Conservation (phyloP, 345 rosid species). For the Cardamine resedifolia region DNA sequence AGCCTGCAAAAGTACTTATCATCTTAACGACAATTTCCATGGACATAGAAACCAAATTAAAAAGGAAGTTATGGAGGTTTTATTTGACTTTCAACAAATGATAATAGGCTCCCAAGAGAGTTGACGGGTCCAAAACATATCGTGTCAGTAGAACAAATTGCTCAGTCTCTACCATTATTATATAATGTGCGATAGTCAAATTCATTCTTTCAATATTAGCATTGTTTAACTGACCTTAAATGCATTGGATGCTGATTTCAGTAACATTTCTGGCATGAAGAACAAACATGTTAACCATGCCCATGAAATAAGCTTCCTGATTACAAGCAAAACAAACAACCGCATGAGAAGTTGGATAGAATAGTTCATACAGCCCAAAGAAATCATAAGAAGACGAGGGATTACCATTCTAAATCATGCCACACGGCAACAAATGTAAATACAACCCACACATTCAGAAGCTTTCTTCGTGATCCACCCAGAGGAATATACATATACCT, state of each 20-base stretch:
- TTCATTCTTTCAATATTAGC: background rate
- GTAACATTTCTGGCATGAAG: conserved; percentile 86
- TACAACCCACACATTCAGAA: conserved; percentile 82
- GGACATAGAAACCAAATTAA: background rate
- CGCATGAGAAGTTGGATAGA: conserved; percentile 20
- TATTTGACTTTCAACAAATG: background rate
- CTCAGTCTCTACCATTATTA: background rate
- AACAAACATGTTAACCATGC: conserved; percentile 97
- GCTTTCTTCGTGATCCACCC: conserved; percentile 84
- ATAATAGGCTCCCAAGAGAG: conserved; percentile 4
- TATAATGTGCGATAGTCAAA: background rate
- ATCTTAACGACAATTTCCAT: background rate
- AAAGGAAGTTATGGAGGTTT: background rate
- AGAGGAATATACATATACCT: conserved; percentile 98
- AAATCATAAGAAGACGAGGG: conserved; percentile 7
- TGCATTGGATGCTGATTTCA: conserved; percentile 69
- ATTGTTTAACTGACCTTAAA: conserved; percentile 51
- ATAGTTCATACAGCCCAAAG: conserved; percentile 2
- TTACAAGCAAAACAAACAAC: conserved; percentile 37
- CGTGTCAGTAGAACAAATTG: background rate
- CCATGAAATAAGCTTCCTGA: conserved; percentile 98
- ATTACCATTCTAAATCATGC: conserved; percentile 97
- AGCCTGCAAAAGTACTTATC: conserved; percentile 44
- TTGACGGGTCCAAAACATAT: background rate
- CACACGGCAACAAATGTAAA: conserved; percentile 96